These are phyloP conservation scores for Diplodia intermedia DNA, from an alignment of 2,329 filamentous ascomycete genomes.

Conservation along the genomic window DNA sequence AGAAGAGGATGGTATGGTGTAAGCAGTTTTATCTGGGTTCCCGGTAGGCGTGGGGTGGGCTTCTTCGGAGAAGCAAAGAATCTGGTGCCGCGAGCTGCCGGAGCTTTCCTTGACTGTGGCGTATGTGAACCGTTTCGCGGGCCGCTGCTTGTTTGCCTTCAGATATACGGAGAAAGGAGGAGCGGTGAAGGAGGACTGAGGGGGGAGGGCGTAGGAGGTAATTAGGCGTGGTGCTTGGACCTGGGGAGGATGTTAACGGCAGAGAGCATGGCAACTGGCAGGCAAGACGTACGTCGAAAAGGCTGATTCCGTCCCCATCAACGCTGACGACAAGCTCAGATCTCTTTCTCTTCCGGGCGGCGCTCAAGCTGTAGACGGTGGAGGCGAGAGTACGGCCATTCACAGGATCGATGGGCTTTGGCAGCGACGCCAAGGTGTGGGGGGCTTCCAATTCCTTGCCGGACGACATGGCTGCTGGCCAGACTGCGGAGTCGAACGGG, in stretches of 20 bases:
- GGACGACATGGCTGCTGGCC: slow-evolving; percentile 46
- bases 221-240: slow-evolving; percentile 66
- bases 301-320: slow-evolving; percentile 67
- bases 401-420: slow-evolving; percentile 51
- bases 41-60: slow-evolving; percentile 43
- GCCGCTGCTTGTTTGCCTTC: slow-evolving; percentile 53
- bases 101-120: slow-evolving; percentile 57
- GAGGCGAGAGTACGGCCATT: slow-evolving; percentile 54
- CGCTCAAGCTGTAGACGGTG: slow-evolving; percentile 61
- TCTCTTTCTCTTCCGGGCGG: slow-evolving; percentile 66
- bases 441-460: slow-evolving; percentile 47
- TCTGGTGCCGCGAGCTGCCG: slow-evolving; percentile 55
- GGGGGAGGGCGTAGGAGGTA: slow-evolving; percentile 67
- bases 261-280: slow-evolving; percentile 1
- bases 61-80: slow-evolving; percentile 64
- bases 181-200: slow-evolving; percentile 63
- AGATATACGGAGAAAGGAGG: slow-evolving; percentile 65
- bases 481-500: slow-evolving; percentile 35
- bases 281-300: slow-evolving; percentile 63
- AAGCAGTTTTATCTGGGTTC: slow-evolving; percentile 45
- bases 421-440: slow-evolving; percentile 53
- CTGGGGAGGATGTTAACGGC: slow-evolving; percentile 47
- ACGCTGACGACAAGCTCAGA: slow-evolving; percentile 66
- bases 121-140: slow-evolving; percentile 63
- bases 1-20: slow-evolving; percentile 40